Conservation (phyloP, 306 rosid genomes). For the Trichosanthes truncata region DNA sequence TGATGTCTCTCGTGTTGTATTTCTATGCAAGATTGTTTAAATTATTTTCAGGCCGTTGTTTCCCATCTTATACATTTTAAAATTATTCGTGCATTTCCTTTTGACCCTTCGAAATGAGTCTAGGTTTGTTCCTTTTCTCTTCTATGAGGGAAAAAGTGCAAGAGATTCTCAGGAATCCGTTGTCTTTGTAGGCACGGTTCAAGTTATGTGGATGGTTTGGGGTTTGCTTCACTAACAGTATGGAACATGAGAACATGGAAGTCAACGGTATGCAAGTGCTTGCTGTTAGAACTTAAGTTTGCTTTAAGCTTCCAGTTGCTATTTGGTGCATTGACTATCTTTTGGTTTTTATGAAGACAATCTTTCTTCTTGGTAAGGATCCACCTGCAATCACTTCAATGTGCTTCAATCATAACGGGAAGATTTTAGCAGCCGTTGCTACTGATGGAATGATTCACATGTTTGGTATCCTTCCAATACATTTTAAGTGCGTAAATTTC, state of each 20-base stretch:
- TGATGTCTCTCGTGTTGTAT: not conserved
- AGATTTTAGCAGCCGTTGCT: constrained; percentile 90
- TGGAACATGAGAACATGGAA: constrained; percentile 99
- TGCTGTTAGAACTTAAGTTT: constrained; percentile 13
- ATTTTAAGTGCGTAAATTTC: not conserved
- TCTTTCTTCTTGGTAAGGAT: constrained; percentile 96
- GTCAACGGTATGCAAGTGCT: constrained; percentile 63
- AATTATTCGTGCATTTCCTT: not conserved
- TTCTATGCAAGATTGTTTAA: constrained; percentile 4
- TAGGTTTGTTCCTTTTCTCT: not conserved
- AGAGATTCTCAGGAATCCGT: not conserved
- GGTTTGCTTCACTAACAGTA: constrained; percentile 77
- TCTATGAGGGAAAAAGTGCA: not conserved
- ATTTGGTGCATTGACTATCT: constrained; percentile 31
- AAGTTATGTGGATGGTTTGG: constrained; percentile 45
- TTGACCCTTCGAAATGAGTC: constrained; percentile 11
- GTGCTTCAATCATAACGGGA: constrained; percentile 96
- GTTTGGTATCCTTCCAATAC: constrained; percentile 79
- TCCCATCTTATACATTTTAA: not conserved
- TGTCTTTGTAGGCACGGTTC: constrained; percentile 51
- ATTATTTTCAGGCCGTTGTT: constrained; percentile 1
- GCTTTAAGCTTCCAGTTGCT: constrained; percentile 1
- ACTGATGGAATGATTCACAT: constrained; percentile 97
- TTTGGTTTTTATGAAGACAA: constrained; percentile 74
- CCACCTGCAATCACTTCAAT: constrained; percentile 95